Conservation (phyloP, 257 asterid genomes). For the Solanum etuberosum region DNA sequence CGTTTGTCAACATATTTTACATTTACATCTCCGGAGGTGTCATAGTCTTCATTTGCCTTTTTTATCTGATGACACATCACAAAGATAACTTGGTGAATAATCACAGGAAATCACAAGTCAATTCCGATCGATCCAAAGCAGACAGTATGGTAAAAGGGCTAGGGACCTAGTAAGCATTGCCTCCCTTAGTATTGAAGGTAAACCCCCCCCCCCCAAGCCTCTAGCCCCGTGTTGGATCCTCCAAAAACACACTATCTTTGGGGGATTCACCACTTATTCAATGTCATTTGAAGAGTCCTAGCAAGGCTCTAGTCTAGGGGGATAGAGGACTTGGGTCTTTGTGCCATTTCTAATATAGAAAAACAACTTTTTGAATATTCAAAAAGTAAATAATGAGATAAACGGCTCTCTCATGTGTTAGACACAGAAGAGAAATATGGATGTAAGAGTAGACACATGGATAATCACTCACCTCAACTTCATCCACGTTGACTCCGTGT, state of each 20-base stretch:
- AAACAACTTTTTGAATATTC: not conserved
- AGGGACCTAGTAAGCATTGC: not conserved
- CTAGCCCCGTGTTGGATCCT: not conserved
- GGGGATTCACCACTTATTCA: not conserved
- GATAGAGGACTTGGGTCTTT: not conserved
- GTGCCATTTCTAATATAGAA: not conserved
- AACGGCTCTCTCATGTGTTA: not conserved
- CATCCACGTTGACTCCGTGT: slow-evolving; percentile 58
- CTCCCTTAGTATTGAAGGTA: not conserved
- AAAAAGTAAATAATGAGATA: not conserved
- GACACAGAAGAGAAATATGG: not conserved
- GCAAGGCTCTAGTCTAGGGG: not conserved
- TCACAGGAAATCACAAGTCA: not conserved
- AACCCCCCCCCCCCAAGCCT: not conserved
- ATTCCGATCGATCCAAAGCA: not conserved
- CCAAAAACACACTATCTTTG: not conserved
- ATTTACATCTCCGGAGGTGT: slow-evolving; percentile 18
- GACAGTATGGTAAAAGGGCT: not conserved
- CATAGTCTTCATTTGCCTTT: slow-evolving; percentile 58
- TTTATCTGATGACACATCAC: slow-evolving; percentile 32
- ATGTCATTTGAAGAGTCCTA: not conserved
- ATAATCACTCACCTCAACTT: slow-evolving; percentile 48
- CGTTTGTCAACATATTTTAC: slow-evolving; percentile 7
- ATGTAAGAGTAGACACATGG: not conserved
- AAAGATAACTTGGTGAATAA: not conserved